phyloP scores from a whole-genome alignment of 345 rosid species.

The Linum usitatissimum region DNA sequence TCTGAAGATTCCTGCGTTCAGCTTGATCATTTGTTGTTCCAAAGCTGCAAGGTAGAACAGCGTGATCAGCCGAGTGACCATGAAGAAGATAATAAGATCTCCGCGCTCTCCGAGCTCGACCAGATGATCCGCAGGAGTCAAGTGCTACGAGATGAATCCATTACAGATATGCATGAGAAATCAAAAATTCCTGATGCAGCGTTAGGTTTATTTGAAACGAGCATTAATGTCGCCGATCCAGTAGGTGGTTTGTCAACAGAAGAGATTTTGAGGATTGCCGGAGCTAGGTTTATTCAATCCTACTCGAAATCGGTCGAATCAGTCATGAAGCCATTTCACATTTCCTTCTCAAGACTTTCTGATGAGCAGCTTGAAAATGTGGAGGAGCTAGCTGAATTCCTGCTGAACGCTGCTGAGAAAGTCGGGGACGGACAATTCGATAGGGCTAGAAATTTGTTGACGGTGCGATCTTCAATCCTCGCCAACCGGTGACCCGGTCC shows the following conservation, averaged over 20 bases:
- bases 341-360: not conserved
- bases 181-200: too few species aligned
- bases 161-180: too few species aligned
- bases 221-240: too few species aligned
- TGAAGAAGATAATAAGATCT: too few species aligned
- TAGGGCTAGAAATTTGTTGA: conserved; percentile 30
- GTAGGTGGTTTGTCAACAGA: conserved; percentile 19
- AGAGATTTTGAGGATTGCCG: conserved; percentile 38
- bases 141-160: too few species aligned
- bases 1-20: too few species aligned
- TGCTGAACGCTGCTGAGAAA: conserved; percentile 37
- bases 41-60: too few species aligned
- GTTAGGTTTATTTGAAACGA: too few species aligned
- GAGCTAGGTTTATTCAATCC: conserved; percentile 31
- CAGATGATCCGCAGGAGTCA: too few species aligned
- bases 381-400: conserved; percentile 30
- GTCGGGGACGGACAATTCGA: conserved; percentile 26
- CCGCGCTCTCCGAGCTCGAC: too few species aligned
- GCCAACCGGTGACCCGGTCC: conserved; percentile 29
- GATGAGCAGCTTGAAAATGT: conserved; percentile 25
- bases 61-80: too few species aligned
- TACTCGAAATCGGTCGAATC: conserved; percentile 9
- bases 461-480: conserved; percentile 22
- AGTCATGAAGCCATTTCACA: conserved; percentile 6
- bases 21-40: too few species aligned